phyloP scores from a whole-genome alignment of 768 basidiomycete genomes.

The Myochromella boudieri region DNA sequence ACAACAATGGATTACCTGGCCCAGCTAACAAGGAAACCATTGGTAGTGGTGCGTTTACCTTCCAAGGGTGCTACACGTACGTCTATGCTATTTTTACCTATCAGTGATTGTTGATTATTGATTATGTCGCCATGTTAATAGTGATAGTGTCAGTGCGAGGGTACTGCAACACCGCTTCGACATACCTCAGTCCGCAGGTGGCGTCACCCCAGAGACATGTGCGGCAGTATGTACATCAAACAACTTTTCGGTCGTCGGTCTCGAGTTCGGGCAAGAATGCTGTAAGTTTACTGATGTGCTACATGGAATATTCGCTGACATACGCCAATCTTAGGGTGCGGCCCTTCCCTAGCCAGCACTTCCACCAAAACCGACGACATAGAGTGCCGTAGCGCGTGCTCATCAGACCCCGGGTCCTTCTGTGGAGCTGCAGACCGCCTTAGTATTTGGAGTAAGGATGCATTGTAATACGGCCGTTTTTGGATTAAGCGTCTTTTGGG shows the following conservation, averaged over 20 bases:
- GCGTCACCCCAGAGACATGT: background rate
- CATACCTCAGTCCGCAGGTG: background rate
- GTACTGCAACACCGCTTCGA: background rate
- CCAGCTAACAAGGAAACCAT: background rate
- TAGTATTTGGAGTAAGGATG: background rate
- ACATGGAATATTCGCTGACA: background rate
- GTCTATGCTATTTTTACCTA: background rate
- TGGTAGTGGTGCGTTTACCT: background rate
- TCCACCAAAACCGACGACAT: background rate
- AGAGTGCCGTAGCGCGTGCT: background rate
- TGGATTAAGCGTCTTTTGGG: no score
- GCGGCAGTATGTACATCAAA: background rate
- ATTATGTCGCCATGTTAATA: background rate
- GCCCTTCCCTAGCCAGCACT: background rate
- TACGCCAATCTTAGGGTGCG: background rate
- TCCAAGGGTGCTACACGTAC: conserved; percentile 1
- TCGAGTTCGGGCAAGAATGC: conserved; percentile 1
- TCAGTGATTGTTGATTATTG: background rate
- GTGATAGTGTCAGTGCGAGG: background rate
- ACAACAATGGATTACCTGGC: conserved; percentile 1
- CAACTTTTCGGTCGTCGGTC: background rate
- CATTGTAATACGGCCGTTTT: no score
- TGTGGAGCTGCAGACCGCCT: background rate
- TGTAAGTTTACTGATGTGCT: background rate
- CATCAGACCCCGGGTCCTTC: background rate